Percentiles rank a stretch among this genome's conserved stretches.
These are phyloP conservation scores for Schizosaccharomyces japonicus DNA, from an alignment of 805 yeast genomes.

Conservation along the genomic window DNA sequence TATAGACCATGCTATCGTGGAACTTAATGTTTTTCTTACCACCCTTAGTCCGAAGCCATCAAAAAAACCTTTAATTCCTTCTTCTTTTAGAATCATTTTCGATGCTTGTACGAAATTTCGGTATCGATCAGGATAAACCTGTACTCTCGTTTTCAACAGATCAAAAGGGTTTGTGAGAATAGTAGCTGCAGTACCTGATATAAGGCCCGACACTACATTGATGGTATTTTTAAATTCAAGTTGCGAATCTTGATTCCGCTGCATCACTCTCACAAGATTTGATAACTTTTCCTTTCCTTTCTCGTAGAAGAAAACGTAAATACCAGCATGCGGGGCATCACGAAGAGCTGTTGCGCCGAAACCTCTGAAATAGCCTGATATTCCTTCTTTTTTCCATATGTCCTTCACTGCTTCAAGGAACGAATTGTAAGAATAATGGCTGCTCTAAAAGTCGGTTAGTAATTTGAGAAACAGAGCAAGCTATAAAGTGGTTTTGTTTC, in stretches of 20 bases:
- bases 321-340: conserved; percentile 92
- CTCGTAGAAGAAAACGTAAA: conserved; percentile 71
- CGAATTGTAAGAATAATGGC: conserved; percentile 39
- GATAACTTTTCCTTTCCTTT: conserved; percentile 34
- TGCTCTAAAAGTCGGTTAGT: conserved; percentile 21
- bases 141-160: conserved; percentile 78
- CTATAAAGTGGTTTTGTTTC: background rate
- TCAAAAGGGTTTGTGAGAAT: conserved; percentile 85
- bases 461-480: background rate
- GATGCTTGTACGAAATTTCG: conserved; percentile 21
- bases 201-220: conserved; percentile 52
- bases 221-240: conserved; percentile 27
- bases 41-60: conserved; percentile 67
- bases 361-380: conserved; percentile 62
- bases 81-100: conserved; percentile 20
- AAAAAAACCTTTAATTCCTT: conserved; percentile 34
- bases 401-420: conserved; percentile 34
- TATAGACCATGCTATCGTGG: conserved; percentile 92
- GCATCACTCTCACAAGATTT: conserved; percentile 16
- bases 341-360: conserved; percentile 66
- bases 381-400: conserved; percentile 29
- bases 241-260: conserved; percentile 1
- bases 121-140: conserved; percentile 33
- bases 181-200: conserved; percentile 61
- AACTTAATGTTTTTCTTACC: conserved; percentile 65